These are phyloP conservation scores for Venturia pyrina DNA, from an alignment of 2,329 filamentous ascomycete genomes.

Conservation along the genomic window DNA sequence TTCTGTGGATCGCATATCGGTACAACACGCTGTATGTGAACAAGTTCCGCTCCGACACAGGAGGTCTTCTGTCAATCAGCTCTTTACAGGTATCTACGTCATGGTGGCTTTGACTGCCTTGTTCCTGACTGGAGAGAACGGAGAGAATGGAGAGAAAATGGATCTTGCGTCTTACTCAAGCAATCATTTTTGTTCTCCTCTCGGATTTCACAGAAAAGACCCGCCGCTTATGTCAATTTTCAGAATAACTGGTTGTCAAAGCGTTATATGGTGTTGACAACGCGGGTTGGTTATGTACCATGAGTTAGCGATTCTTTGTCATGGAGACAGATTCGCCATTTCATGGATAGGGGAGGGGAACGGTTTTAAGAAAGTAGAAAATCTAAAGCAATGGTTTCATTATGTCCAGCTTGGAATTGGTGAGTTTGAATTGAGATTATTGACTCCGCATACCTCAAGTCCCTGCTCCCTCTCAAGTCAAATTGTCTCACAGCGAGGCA, in stretches of 20 bases:
- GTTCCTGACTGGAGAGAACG: constrained; percentile 67
- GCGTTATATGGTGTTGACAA: not conserved
- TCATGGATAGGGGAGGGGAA: too few relatives aligned
- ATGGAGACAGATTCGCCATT: too few relatives aligned
- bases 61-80: constrained; percentile 90
- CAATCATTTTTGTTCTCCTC: constrained; percentile 72
- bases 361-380: too few relatives aligned
- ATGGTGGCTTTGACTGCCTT: constrained; percentile 87
- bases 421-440: too few relatives aligned
- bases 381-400: too few relatives aligned
- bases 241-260: not conserved
- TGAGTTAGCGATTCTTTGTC: too few relatives aligned
- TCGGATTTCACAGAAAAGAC: constrained; percentile 48
- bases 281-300: not conserved
- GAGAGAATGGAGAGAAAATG: constrained; percentile 42
- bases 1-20: constrained; percentile 96
- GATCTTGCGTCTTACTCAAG: constrained; percentile 60
- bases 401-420: too few relatives aligned
- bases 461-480: too few relatives aligned
- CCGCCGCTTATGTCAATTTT: constrained; percentile 18
- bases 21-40: constrained; percentile 96
- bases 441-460: too few relatives aligned
- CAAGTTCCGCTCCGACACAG: constrained; percentile 80
- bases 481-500: too few relatives aligned
- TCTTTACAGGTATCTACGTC: constrained; percentile 87